Percentiles rank a stretch among this genome's conserved stretches.
Conservation (phyloP, 2,329 filamentous ascomycete species). For the Aspergillus novofumigatus region DNA sequence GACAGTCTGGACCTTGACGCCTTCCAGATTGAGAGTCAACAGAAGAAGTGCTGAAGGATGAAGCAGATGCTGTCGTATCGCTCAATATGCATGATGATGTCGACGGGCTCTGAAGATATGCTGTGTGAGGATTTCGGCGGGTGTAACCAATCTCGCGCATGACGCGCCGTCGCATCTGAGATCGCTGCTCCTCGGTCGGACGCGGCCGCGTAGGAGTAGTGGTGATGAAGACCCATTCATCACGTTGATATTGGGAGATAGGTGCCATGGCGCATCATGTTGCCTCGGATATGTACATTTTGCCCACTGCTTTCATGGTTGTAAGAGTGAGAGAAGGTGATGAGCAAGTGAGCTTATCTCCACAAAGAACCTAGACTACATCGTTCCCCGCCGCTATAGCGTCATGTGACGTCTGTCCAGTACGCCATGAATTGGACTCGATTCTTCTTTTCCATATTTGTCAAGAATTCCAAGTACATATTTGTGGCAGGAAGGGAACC, state of each 20-base stretch:
- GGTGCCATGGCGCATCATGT: background rate
- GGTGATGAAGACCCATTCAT: background rate
- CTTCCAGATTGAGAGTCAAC: background rate
- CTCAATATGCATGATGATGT: background rate
- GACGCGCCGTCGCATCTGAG: background rate
- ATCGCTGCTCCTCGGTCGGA: background rate
- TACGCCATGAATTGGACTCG: too few relatives aligned
- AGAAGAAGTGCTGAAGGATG: background rate
- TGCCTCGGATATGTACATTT: background rate
- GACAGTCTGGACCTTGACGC: background rate
- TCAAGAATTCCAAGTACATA: too few relatives aligned
- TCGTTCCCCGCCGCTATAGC: background rate
- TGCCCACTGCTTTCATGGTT: background rate
- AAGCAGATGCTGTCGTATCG: background rate
- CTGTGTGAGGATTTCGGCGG: background rate
- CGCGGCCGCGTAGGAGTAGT: background rate
- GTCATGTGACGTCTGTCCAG: background rate
- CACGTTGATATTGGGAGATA: background rate
- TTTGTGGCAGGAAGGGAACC: too few relatives aligned
- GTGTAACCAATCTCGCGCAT: background rate
- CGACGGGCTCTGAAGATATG: background rate
- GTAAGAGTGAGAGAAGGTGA: background rate
- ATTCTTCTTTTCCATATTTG: too few relatives aligned
- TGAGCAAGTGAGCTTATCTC: background rate
- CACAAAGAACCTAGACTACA: background rate